Evolutionary conservation across 257 asterid species (phyloP).

Genomic region (Primulina eburnea): DNA sequence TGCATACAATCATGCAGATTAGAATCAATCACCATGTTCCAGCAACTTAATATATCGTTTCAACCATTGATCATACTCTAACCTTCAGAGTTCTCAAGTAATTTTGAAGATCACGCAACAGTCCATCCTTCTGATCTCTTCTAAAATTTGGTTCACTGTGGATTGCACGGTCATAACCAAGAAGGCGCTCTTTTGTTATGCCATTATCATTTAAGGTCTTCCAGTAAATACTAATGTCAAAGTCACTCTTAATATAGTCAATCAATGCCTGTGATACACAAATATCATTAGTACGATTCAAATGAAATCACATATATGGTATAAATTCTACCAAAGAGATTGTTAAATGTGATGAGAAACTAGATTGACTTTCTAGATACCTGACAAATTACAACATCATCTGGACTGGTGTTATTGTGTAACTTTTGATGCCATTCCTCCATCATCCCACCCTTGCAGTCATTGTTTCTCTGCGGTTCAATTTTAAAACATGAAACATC

Average conservation of each 20-base stretch:
- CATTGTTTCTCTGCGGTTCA: constrained; percentile 71
- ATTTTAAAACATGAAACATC: constrained; percentile 19
- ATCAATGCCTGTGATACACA: constrained; percentile 69
- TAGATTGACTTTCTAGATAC: constrained; percentile 38
- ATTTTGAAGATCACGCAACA: constrained; percentile 86
- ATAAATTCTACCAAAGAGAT: constrained; percentile 2
- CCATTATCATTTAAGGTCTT: constrained; percentile 91
- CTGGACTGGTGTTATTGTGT: constrained; percentile 98
- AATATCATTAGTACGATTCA: constrained; percentile 7
- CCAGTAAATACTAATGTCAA: constrained; percentile 83
- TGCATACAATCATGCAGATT: constrained; percentile 17
- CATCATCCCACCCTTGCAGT: constrained; percentile 97
- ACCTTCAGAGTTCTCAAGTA: constrained; percentile 97
- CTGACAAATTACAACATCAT: constrained; percentile 98
- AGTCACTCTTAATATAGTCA: constrained; percentile 76
- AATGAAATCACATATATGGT: background rate
- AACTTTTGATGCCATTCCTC: constrained; percentile 99
- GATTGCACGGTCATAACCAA: constrained; percentile 96
- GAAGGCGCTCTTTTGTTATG: constrained; percentile 94
- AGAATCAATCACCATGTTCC: constrained; percentile 5
- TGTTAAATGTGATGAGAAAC: background rate
- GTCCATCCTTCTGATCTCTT: constrained; percentile 80
- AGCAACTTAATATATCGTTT: constrained; percentile 17
- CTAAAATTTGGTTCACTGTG: constrained; percentile 83
- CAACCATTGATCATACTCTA: constrained; percentile 17